Base-by-base conservation (phyloP, 176 grass and related monocot species). In the Phoenix dactylifera region DNA sequence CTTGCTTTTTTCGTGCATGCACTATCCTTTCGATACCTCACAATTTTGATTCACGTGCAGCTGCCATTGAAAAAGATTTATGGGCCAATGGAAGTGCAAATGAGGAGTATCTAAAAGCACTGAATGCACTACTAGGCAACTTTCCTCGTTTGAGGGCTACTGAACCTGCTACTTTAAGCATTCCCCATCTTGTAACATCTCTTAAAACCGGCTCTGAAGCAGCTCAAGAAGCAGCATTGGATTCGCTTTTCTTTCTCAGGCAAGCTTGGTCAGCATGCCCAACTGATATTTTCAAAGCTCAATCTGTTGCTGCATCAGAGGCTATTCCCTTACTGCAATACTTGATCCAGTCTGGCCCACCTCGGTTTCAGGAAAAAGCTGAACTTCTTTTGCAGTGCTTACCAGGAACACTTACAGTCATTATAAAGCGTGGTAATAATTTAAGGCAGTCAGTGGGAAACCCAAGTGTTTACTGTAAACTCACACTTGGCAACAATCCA, bases 61-160 rank as follows among this genome's bases (percentile, higher is more conserved):
- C 94, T 83, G 86, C 88, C 12, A 86, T 99, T 50, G 94, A 99
- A 70, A 99, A 99, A 67, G 94, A 99, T 74, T 89, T 99, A 81
- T 86, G 88, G 87, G 73, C 88, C 50, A 75, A 82, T 59, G 88
- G 94, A 60, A 99, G 85, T 79, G 88, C 84, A 60, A 99, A 86
- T 52, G 94, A 99, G 69, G 94, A 99, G 59, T 99, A 99, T 68
- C 82, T 99, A 66, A 99, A 93, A 78, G 94, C 94, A 51, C 79
- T 99, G 24, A 99, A 89, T 22, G 79, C 88, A 68, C 77, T 99
- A 49, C 76, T 99, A 50, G 79, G 88, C 57, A 99, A 99, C 71
- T 99, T 99, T 74, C 94, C 94, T 77, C 87, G 94, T 57, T 68
- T 99, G 76, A 89, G 94, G 49, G 94, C 88, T 58, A 93, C 94